Conservation (phyloP, 2,329 filamentous ascomycete species). For the Venturia asperata region DNA sequence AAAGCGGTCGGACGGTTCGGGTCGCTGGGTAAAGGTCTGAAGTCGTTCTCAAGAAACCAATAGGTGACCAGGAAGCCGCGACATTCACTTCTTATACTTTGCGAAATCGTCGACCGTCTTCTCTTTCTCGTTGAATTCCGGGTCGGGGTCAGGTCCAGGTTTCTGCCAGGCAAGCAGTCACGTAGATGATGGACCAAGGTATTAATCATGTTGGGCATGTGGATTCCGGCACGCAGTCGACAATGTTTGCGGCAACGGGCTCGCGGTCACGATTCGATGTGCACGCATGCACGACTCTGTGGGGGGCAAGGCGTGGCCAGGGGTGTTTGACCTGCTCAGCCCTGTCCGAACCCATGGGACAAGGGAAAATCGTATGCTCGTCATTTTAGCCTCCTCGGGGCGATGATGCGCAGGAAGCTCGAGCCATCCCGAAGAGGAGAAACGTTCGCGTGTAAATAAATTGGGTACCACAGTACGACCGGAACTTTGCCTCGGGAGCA, state of each 20-base stretch:
- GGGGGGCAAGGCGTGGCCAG: background rate
- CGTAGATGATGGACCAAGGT: background rate
- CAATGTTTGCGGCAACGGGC: background rate
- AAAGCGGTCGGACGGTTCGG: conserved; percentile 5
- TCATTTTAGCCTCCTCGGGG: conserved; percentile 4
- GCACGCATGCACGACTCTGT: background rate
- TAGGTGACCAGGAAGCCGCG: background rate
- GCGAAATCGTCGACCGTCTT: background rate
- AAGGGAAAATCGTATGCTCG: conserved; percentile 4
- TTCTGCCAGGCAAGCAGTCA: too few relatives aligned
- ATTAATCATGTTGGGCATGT: background rate
- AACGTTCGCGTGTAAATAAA: background rate
- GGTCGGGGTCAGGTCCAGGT: too few relatives aligned
- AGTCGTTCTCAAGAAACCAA: background rate
- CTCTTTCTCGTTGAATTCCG: background rate
- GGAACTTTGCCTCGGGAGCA: background rate
- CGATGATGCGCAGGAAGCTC: background rate
- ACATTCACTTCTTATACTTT: background rate
- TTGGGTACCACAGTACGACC: too few relatives aligned
- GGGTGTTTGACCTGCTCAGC: background rate
- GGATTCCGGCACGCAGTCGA: background rate
- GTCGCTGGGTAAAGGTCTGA: conserved; percentile 4
- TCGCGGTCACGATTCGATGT: conserved; percentile 1
- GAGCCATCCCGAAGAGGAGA: background rate
- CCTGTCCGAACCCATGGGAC: background rate